Evolutionary conservation across 2,329 filamentous ascomycete species (phyloP), one percentile per base, ranked within the genome.

Genomic region (Botryotinia convoluta): DNA sequence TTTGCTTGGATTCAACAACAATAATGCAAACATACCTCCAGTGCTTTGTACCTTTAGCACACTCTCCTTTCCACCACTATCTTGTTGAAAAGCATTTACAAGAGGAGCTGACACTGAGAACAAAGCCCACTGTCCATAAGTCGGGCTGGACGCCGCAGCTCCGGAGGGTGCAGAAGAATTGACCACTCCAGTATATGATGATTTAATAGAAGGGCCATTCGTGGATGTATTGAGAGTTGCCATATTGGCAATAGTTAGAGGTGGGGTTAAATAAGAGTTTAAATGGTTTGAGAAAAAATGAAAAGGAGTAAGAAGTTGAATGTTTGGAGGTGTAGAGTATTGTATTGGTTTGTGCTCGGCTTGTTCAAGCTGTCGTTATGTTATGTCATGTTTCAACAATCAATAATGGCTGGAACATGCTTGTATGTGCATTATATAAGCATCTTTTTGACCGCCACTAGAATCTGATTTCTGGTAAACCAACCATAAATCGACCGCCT

Each of bases 71-170:
- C 90, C 87, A 57, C 89, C 91, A 73, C 89, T 87, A 81, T 96
- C 93, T 76, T 87, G 86, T 83, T 97, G 94, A 83, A 99, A 99
- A 74, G 95, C 95, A 84, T 92, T 98, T 81, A 94, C 88, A 59
- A 99, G 89, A 72, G 96, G 96, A 74, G 95, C 93, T 82, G 96
- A 93, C 59, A 99, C 96, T 12, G 93, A 93, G 84, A 97, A 97
- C 75, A 99, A 86, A 32, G 94, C 95, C 96, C 96, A 99, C 85
- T 95, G 93, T 76, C 89, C 94, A 81, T 93, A 93, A 65, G 94
- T 97, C 57, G 93, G 88, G 65, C 95, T 97, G 81, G 86, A 86
- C 16, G 88, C 86, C 73, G 87, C 85, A 64, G 86, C 80, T 22
- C 87, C 87, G 74, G 87, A 85, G 26, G 89, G 86, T 73, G 85